Conservation (phyloP, 108 stramenopile genomes). For the Tribonema minus region DNA sequence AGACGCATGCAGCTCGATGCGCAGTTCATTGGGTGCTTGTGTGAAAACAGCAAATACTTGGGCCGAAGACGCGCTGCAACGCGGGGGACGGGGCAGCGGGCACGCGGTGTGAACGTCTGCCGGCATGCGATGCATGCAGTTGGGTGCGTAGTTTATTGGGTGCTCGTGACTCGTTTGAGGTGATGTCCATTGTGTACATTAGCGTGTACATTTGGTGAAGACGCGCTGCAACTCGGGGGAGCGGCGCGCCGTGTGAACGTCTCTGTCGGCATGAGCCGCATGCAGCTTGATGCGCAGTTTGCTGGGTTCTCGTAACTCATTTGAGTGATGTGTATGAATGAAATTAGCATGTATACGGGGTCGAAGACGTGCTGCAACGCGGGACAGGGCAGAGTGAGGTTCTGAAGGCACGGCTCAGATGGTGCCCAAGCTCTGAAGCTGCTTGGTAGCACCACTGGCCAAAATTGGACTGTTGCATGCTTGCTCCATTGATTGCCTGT, state of each 20-base stretch:
- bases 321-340: too few species aligned
- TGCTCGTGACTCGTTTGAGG: background rate
- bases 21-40: background rate
- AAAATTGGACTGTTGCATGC: too few species aligned
- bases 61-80: constrained; percentile 29
- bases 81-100: background rate
- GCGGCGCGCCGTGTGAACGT: background rate
- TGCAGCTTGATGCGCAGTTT: too few species aligned
- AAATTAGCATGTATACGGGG: too few species aligned
- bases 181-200: background rate
- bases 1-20: background rate
- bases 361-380: too few species aligned
- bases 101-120: background rate
- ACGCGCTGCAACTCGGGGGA: constrained; percentile 3
- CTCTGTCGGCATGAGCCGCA: background rate
- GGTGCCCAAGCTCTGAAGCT: too few species aligned
- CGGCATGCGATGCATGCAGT: background rate
- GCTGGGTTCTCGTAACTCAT: too few species aligned
- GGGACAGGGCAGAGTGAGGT: too few species aligned
- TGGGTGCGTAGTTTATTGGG: background rate
- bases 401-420: too few species aligned
- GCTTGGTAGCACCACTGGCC: too few species aligned
- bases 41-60: background rate
- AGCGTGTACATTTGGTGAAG: background rate
- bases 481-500: too few species aligned